Conservation (phyloP, 179 eudicot genomes). For the Patellifolia procumbens region DNA sequence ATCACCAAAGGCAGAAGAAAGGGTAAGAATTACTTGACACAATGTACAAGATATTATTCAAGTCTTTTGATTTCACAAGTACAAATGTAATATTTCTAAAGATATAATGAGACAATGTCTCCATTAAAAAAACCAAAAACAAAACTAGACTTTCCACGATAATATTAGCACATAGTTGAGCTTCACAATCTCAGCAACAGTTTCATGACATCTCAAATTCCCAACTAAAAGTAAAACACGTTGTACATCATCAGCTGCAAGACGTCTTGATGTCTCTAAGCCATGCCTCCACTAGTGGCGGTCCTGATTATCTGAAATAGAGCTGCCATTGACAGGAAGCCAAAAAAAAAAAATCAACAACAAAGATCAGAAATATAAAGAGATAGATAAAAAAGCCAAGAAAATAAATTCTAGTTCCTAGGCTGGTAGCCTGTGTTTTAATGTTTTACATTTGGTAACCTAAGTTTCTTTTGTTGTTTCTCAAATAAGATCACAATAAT, state of each 20-base stretch:
- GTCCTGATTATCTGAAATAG: slow-evolving; percentile 96
- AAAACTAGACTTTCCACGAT: background rate
- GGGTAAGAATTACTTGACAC: background rate
- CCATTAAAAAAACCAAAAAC: background rate
- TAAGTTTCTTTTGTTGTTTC: too few species aligned
- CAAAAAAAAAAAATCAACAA: background rate
- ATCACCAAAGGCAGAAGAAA: background rate
- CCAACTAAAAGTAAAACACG: background rate
- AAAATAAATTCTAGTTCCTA: too few species aligned
- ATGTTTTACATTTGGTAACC: too few species aligned
- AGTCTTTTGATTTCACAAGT: background rate
- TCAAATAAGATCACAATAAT: too few species aligned
- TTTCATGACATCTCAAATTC: background rate
- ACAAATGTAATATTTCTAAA: slow-evolving; percentile 7
- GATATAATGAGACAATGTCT: background rate
- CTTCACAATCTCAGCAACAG: slow-evolving; percentile 1
- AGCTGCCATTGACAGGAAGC: slow-evolving; percentile 44
- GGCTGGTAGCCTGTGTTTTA: too few species aligned
- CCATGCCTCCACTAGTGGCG: slow-evolving; percentile 92
- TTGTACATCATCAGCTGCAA: background rate
- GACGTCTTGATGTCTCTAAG: slow-evolving; percentile 36
- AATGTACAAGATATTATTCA: background rate
- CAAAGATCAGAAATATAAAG: background rate
- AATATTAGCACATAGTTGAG: background rate
- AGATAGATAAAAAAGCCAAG: background rate